Conservation (phyloP, 129 eudicot genomes). For the Flaveria linearis region DNA sequence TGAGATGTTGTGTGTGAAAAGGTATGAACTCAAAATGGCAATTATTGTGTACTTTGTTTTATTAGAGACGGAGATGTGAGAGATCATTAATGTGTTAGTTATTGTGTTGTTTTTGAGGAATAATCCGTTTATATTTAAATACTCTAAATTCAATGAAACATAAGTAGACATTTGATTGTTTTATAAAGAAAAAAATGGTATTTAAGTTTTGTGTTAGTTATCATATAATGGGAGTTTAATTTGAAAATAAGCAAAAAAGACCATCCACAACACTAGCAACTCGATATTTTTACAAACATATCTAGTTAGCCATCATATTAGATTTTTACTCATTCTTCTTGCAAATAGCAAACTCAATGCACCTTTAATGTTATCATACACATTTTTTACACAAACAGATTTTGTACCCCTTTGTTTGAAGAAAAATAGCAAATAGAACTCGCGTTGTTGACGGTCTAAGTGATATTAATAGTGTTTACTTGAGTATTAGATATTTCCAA, state of each 20-base stretch:
- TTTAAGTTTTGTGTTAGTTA: not conserved
- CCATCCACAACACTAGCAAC: not conserved
- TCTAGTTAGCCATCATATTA: no score
- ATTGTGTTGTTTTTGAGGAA: not conserved
- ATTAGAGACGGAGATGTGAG: not conserved
- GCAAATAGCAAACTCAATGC: no score
- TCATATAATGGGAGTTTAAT: not conserved
- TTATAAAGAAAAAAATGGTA: not conserved
- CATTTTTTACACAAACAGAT: no score
- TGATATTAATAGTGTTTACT: not conserved
- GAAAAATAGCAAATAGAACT: no score
- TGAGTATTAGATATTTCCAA: not conserved
- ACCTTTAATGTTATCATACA: no score
- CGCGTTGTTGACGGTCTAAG: no score
- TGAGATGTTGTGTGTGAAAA: conserved; percentile 15
- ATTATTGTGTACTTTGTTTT: not conserved
- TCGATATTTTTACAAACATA: no score
- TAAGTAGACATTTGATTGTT: not conserved
- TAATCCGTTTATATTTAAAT: not conserved
- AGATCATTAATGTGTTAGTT: conserved; percentile 5
- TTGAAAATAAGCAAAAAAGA: not conserved
- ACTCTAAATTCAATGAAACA: not conserved
- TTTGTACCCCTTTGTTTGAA: no score
- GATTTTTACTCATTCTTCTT: no score
- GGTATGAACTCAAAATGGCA: conserved; percentile 27